phyloP scores from a whole-genome alignment of 768 basidiomycete species.

The Suillus paluster region DNA sequence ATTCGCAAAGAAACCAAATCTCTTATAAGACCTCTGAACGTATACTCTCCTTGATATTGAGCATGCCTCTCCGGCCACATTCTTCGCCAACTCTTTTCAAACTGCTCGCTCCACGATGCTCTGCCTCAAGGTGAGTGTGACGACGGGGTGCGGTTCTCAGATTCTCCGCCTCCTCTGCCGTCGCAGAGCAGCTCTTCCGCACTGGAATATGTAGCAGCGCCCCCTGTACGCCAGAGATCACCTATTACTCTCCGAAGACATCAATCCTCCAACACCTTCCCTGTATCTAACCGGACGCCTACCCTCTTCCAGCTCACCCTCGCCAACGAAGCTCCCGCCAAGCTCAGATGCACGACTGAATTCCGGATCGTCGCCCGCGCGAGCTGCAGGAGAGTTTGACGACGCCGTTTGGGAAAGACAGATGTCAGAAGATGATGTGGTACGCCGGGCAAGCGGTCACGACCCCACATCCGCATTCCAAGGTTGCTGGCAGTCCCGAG shows the following conservation, averaged over 20 bases:
- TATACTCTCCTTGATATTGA: constrained; percentile 7
- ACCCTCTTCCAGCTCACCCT: constrained; percentile 62
- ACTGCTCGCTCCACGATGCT: constrained; percentile 28
- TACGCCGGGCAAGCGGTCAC: constrained; percentile 37
- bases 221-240: constrained; percentile 1
- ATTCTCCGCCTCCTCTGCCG: constrained; percentile 24
- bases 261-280: constrained; percentile 24
- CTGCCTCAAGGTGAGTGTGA: constrained; percentile 15
- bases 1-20: constrained; percentile 24
- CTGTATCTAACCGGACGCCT: constrained; percentile 39
- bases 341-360: constrained; percentile 23
- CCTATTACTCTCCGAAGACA: not conserved
- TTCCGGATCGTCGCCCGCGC: constrained; percentile 40
- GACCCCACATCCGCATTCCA: too few relatives aligned
- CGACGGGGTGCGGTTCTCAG: constrained; percentile 16
- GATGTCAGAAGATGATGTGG: constrained; percentile 45
- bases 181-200: constrained; percentile 35
- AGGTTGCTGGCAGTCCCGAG: constrained; percentile 28
- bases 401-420: constrained; percentile 65
- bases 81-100: constrained; percentile 44
- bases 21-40: constrained; percentile 25
- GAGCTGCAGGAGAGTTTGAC: constrained; percentile 72
- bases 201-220: not conserved
- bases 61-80: not conserved
- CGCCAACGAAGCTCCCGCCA: constrained; percentile 52